These are phyloP conservation scores for Acanthamoeba culbertsoni DNA, from an alignment of 208 protist species.

Conservation along the genomic window DNA sequence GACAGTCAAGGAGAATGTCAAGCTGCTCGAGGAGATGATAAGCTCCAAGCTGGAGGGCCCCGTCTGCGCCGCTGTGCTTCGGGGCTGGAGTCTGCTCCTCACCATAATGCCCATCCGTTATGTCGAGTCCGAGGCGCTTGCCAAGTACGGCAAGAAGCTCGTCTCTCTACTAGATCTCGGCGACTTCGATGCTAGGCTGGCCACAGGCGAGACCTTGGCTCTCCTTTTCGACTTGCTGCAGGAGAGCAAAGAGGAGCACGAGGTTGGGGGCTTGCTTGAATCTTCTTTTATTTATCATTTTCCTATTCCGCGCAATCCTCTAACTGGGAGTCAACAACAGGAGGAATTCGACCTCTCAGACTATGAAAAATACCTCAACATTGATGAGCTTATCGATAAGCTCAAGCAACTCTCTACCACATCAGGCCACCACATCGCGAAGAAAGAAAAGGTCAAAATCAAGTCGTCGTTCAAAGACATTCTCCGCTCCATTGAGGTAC, in stretches of 20 bases:
- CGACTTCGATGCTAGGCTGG: constrained; percentile 4
- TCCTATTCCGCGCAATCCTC: neutral
- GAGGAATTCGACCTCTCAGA: neutral
- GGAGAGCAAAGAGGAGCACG: neutral
- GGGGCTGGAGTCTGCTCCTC: neutral
- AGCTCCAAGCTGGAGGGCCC: neutral
- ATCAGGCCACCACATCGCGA: constrained; percentile 23
- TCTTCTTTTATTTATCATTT: neutral
- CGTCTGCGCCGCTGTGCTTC: neutral
- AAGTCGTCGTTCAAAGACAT: constrained; percentile 51
- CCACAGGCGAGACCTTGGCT: neutral
- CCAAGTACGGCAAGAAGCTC: constrained; percentile 47
- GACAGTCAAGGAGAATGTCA: neutral
- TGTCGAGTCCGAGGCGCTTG: neutral
- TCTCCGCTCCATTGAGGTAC: constrained; percentile 5
- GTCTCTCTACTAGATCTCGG: constrained; percentile 1
- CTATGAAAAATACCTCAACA: neutral
- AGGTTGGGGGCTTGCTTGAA: neutral
- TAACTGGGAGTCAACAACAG: neutral
- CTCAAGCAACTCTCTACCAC: neutral
- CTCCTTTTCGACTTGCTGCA: constrained; percentile 26
- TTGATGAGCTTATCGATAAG: constrained; percentile 8
- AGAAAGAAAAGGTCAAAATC: constrained; percentile 31
- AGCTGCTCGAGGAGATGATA: neutral
- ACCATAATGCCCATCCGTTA: neutral